Evolutionary conservation across 768 basidiomycete genomes (phyloP).

Genomic region (Coprinopsis sp.): DNA sequence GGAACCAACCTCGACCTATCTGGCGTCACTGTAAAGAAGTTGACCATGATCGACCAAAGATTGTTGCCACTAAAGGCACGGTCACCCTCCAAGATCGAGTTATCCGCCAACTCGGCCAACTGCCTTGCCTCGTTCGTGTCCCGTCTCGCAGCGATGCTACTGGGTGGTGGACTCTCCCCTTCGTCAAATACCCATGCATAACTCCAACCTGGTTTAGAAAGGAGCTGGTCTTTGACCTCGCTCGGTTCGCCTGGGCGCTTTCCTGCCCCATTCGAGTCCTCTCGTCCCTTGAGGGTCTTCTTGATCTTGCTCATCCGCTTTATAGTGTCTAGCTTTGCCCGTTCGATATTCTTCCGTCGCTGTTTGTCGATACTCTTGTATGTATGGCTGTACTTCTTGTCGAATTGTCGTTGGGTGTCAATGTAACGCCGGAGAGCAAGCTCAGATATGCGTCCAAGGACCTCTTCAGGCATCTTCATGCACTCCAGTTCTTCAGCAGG

Average conservation of each 20-base stretch:
- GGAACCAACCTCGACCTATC: conserved; percentile 20
- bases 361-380: conserved; percentile 57
- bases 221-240: conserved; percentile 31
- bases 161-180: conserved; percentile 82
- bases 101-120: conserved; percentile 71
- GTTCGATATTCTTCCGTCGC: conserved; percentile 60
- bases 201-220: conserved; percentile 53
- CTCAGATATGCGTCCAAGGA: conserved; percentile 76
- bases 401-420: conserved; percentile 52
- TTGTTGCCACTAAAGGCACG: conserved; percentile 59
- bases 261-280: conserved; percentile 17
- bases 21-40: conserved; percentile 54
- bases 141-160: conserved; percentile 84
- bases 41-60: conserved; percentile 64
- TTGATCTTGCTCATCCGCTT: conserved; percentile 49
- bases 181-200: conserved; percentile 86
- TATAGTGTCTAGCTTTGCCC: conserved; percentile 58
- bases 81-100: conserved; percentile 55
- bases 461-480: conserved; percentile 56
- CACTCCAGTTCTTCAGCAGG: conserved; percentile 60
- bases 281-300: conserved; percentile 24
- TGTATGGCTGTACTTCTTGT: conserved; percentile 60
- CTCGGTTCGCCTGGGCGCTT: conserved; percentile 1
- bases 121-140: conserved; percentile 79
- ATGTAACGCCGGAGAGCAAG: conserved; percentile 73